Percentiles rank a stretch among this genome's conserved stretches.
Evolutionary conservation across 2,329 filamentous ascomycete species (phyloP).

Genomic region (Boeremia lycopersici): DNA sequence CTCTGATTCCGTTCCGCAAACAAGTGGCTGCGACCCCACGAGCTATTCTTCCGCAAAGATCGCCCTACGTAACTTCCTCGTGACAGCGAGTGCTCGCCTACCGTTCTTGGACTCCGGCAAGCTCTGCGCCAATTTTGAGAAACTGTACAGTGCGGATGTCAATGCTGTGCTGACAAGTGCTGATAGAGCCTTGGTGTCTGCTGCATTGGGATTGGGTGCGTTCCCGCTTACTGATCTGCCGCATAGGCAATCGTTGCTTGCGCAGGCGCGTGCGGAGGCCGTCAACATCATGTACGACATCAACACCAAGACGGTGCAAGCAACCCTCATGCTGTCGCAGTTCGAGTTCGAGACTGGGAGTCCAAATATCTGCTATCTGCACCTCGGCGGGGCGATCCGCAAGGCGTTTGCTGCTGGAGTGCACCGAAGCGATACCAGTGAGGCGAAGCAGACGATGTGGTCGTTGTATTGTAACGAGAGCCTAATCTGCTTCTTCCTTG

Average conservation of each 20-base stretch:
- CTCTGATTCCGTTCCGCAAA: background rate
- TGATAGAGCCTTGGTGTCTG: background rate
- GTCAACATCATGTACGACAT: slow-evolving; percentile 10
- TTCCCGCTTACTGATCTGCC: slow-evolving; percentile 2
- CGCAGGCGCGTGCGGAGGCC: slow-evolving; percentile 8
- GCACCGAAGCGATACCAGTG: background rate
- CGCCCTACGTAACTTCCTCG: slow-evolving; percentile 11
- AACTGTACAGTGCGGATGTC: background rate
- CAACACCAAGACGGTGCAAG: slow-evolving; percentile 8
- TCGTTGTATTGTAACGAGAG: slow-evolving; percentile 10
- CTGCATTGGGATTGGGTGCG: slow-evolving; percentile 6
- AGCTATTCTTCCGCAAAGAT: slow-evolving; percentile 9
- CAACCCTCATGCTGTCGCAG: slow-evolving; percentile 5
- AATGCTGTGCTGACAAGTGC: background rate
- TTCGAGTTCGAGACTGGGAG: slow-evolving; percentile 14
- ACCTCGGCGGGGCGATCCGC: slow-evolving; percentile 13
- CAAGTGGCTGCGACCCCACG: background rate
- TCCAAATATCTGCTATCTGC: slow-evolving; percentile 16
- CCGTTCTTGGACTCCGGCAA: slow-evolving; percentile 3
- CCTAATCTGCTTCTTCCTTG: slow-evolving; percentile 4
- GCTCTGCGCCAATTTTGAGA: slow-evolving; percentile 9
- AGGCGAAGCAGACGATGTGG: slow-evolving; percentile 10
- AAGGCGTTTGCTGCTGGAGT: slow-evolving; percentile 17
- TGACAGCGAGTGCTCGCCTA: slow-evolving; percentile 7
- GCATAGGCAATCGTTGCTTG: background rate